Conservation (phyloP, 352 stramenopile species). For the Saprolegnia diclina region DNA sequence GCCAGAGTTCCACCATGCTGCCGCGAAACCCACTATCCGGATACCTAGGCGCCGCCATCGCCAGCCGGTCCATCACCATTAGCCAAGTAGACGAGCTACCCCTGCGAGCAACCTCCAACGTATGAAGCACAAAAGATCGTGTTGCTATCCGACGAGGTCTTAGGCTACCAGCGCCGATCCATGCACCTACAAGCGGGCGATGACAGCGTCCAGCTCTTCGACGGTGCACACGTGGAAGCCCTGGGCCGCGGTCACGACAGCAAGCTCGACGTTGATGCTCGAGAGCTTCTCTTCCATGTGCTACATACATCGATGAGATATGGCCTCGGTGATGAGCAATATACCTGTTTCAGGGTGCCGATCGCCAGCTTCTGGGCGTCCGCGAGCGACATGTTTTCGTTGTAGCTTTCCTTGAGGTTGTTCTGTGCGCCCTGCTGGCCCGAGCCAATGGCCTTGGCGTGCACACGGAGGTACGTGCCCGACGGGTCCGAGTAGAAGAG, state of each 20-base stretch:
- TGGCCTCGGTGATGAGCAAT: conserved; percentile 7
- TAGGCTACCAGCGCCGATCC: background rate
- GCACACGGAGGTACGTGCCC: conserved; percentile 97
- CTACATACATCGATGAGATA: conserved; percentile 33
- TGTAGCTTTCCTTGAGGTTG: conserved; percentile 98
- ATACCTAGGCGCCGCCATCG: background rate
- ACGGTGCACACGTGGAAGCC: conserved; percentile 94
- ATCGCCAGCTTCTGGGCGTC: conserved; percentile 97
- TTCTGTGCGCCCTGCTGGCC: conserved; percentile 96
- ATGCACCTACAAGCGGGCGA: conserved; percentile 64
- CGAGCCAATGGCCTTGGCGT: conserved; percentile 98
- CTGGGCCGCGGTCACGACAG: conserved; percentile 90
- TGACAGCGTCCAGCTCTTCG: conserved; percentile 90
- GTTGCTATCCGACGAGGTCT: background rate
- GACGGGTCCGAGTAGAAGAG: conserved; percentile 97
- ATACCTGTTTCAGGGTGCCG: conserved; percentile 91
- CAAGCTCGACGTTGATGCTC: conserved; percentile 97
- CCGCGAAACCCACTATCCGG: background rate
- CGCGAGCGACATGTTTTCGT: conserved; percentile 90
- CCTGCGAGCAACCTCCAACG: background rate
- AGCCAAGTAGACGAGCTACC: background rate
- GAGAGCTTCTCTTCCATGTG: conserved; percentile 99
- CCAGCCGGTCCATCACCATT: background rate
- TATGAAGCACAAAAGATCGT: conserved; percentile 5
- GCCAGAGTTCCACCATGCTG: conserved; percentile 11